Percentiles rank a stretch among this genome's conserved stretches.
Evolutionary conservation across 768 basidiomycete genomes (phyloP).

Genomic region (Boletus sensibilis): DNA sequence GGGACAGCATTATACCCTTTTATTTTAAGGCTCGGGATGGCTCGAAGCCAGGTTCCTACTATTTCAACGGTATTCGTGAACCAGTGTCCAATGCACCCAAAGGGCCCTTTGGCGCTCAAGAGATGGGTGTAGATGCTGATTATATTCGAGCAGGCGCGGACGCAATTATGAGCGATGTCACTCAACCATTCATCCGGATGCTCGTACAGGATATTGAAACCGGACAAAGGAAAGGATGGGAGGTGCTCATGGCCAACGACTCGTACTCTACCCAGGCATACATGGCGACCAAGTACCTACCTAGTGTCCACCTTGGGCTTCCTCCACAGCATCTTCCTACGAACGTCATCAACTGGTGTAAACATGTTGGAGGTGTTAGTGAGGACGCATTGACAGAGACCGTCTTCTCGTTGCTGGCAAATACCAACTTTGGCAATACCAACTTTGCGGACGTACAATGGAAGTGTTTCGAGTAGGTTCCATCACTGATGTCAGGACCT

Average conservation of each 20-base stretch:
- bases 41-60: slow-evolving; percentile 5
- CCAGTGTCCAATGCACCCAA: neutral
- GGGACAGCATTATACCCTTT: slow-evolving; percentile 23
- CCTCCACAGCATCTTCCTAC: slow-evolving; percentile 18
- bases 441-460: slow-evolving; percentile 20
- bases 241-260: slow-evolving; percentile 28
- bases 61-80: slow-evolving; percentile 7
- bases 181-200: slow-evolving; percentile 21
- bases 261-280: slow-evolving; percentile 31
- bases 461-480: slow-evolving; percentile 33
- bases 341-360: slow-evolving; percentile 31
- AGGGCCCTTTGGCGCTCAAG: slow-evolving; percentile 3
- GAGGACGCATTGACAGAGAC: slow-evolving; percentile 37
- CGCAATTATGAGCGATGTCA: slow-evolving; percentile 17
- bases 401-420: slow-evolving; percentile 33
- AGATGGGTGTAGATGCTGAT: slow-evolving; percentile 4
- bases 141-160: slow-evolving; percentile 19
- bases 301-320: slow-evolving; percentile 18
- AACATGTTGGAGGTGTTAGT: slow-evolving; percentile 33
- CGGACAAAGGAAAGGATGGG: slow-evolving; percentile 22
- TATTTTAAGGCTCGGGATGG: slow-evolving; percentile 11
- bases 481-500: neutral
- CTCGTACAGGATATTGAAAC: slow-evolving; percentile 23
- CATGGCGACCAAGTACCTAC: slow-evolving; percentile 25
- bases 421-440: slow-evolving; percentile 5